Percentiles rank a stretch among this genome's conserved stretches.
phyloP scores from a whole-genome alignment of 371 early-diverging fungal species.

The Mortierella sp. region DNA sequence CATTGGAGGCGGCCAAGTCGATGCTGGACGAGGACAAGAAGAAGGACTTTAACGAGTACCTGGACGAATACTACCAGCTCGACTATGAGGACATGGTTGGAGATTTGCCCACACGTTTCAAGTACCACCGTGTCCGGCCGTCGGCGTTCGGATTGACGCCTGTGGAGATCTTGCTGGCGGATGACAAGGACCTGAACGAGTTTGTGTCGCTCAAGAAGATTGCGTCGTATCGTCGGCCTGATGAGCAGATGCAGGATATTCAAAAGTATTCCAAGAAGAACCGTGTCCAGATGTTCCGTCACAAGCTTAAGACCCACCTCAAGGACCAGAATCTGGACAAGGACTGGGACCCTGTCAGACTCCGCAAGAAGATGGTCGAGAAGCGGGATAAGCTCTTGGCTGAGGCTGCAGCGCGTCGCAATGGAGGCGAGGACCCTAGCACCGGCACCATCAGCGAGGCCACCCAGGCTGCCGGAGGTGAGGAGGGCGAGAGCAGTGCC shows the following conservation, averaged over 20 bases:
- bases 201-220: slow-evolving; percentile 87
- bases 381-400: slow-evolving; percentile 43
- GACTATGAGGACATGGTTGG: slow-evolving; percentile 95
- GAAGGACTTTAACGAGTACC: slow-evolving; percentile 67
- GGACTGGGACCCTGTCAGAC: slow-evolving; percentile 58
- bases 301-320: slow-evolving; percentile 59
- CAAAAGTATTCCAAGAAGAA: slow-evolving; percentile 71
- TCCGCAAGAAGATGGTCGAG: slow-evolving; percentile 52
- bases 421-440: slow-evolving; percentile 3
- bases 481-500: not conserved
- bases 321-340: slow-evolving; percentile 56
- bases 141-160: slow-evolving; percentile 83
- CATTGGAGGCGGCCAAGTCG: slow-evolving; percentile 36
- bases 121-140: slow-evolving; percentile 85
- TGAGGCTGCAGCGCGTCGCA: slow-evolving; percentile 13
- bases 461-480: not conserved
- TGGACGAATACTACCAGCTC: slow-evolving; percentile 94
- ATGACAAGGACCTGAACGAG: slow-evolving; percentile 90
- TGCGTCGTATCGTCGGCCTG: slow-evolving; percentile 76
- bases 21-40: slow-evolving; percentile 57
- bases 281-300: slow-evolving; percentile 67
- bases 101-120: slow-evolving; percentile 90
- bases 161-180: slow-evolving; percentile 90
- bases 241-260: slow-evolving; percentile 66
- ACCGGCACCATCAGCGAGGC: slow-evolving; percentile 24